phyloP scores from a whole-genome alignment of 2,329 filamentous ascomycete genomes.

The Ophiostoma sp. region DNA sequence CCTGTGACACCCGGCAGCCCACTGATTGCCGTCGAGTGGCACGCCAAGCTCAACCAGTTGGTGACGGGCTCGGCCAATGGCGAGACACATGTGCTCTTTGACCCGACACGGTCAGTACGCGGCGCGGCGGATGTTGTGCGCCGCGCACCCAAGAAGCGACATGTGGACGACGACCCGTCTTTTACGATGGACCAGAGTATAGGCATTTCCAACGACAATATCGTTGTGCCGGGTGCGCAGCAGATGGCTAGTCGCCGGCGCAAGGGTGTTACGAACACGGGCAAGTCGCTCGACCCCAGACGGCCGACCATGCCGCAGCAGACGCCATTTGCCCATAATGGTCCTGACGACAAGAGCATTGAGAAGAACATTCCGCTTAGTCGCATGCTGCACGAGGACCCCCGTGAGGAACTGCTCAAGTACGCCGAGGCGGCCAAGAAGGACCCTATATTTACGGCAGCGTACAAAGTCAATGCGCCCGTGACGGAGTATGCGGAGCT shows the following conservation, averaged over 20 bases:
- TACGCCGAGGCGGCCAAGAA: slow-evolving; percentile 92
- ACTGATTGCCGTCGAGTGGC: slow-evolving; percentile 85
- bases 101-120: slow-evolving; percentile 74
- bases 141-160: slow-evolving; percentile 88
- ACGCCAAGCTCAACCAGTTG: slow-evolving; percentile 93
- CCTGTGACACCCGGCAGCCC: slow-evolving; percentile 83
- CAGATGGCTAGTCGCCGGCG: slow-evolving; percentile 47
- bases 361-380: slow-evolving; percentile 85
- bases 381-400: slow-evolving; percentile 94
- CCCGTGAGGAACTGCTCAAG: slow-evolving; percentile 87
- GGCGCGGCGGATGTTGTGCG: slow-evolving; percentile 90
- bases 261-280: slow-evolving; percentile 69
- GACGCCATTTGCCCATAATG: slow-evolving; percentile 87
- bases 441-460: slow-evolving; percentile 91
- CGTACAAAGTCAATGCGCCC: slow-evolving; percentile 89
- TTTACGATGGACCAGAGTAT: slow-evolving; percentile 80
- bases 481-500: slow-evolving; percentile 87
- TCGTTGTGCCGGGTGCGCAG: slow-evolving; percentile 67
- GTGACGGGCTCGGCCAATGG: slow-evolving; percentile 89
- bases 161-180: slow-evolving; percentile 89
- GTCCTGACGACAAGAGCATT: slow-evolving; percentile 88
- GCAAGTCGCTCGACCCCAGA: slow-evolving; percentile 73
- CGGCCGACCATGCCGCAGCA: slow-evolving; percentile 80
- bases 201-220: slow-evolving; percentile 80
- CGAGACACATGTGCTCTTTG: slow-evolving; percentile 88